A percentile compares a stretch with the other conserved stretches of the same genome.
phyloP scores from a whole-genome alignment of 768 basidiomycete species.

The Leccinum subgranulosum region DNA sequence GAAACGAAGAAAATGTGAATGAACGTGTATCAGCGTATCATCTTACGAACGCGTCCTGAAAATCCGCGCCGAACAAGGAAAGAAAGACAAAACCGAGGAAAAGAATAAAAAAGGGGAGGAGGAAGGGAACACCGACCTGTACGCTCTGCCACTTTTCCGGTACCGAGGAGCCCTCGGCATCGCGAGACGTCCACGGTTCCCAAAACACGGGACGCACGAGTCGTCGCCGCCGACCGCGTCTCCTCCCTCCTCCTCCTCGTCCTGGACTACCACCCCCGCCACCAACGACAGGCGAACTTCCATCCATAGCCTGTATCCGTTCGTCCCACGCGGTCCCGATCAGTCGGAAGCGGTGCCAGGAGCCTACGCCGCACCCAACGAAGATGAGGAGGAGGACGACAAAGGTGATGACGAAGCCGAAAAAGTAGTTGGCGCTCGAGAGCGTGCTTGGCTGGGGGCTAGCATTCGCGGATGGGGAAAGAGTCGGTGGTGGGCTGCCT shows the following conservation, averaged over 20 bases:
- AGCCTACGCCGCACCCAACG: slow-evolving; percentile 47
- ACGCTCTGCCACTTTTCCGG: slow-evolving; percentile 12
- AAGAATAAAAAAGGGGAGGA: not conserved
- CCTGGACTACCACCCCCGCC: not conserved
- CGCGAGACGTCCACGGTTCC: slow-evolving; percentile 18
- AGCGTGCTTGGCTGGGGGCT: not conserved
- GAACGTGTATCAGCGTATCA: not conserved
- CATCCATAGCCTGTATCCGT: slow-evolving; percentile 14
- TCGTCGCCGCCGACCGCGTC: slow-evolving; percentile 18
- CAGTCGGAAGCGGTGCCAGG: slow-evolving; percentile 38
- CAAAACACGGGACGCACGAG: slow-evolving; percentile 15
- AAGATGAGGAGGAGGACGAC: slow-evolving; percentile 44
- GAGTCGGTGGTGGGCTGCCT: not conserved
- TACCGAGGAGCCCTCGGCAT: not conserved
- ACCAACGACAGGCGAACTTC: not conserved
- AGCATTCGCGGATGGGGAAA: not conserved
- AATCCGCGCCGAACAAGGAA: not conserved
- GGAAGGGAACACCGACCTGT: slow-evolving; percentile 20
- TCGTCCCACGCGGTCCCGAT: slow-evolving; percentile 20
- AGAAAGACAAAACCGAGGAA: not conserved
- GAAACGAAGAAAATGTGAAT: not conserved
- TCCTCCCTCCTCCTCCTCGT: not conserved
- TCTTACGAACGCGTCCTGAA: not conserved
- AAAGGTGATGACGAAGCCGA: slow-evolving; percentile 33
- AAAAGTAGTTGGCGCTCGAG: slow-evolving; percentile 29